A percentile compares a stretch with the other conserved stretches of the same genome.
Evolutionary conservation across 441 rosid species (phyloP).

Genomic region (Populus hybrid): DNA sequence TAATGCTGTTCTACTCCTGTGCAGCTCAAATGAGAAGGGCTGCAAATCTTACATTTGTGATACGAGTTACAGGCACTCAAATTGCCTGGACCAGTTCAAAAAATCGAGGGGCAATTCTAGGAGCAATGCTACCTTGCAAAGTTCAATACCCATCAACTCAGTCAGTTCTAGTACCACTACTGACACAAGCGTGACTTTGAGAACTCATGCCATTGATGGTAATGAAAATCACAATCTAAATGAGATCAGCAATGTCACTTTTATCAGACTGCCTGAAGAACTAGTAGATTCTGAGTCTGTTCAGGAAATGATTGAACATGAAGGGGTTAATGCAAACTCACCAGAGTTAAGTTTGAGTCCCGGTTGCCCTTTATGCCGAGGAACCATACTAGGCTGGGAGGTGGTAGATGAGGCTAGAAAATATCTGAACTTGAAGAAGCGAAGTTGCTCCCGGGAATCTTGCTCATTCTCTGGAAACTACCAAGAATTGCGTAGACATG

Average conservation of each 20-base stretch:
- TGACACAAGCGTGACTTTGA: conserved; percentile 36
- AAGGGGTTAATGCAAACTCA: conserved; percentile 36
- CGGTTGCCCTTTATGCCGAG: conserved; percentile 87
- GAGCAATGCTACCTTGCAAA: conserved; percentile 28
- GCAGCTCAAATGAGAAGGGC: conserved; percentile 70
- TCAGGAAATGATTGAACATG: conserved; percentile 39
- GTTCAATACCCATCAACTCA: conserved; percentile 31
- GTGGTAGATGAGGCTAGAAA: conserved; percentile 64
- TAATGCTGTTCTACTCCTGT: conserved; percentile 67
- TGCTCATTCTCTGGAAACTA: conserved; percentile 75
- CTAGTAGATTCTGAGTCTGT: conserved; percentile 38
- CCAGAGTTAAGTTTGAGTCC: conserved; percentile 32
- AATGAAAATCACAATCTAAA: conserved; percentile 28
- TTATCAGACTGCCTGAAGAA: conserved; percentile 28
- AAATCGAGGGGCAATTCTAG: conserved; percentile 44
- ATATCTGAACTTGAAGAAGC: conserved; percentile 68
- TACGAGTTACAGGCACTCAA: conserved; percentile 79
- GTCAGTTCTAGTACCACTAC: conserved; percentile 28
- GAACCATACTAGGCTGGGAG: conserved; percentile 72
- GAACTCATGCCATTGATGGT: conserved; percentile 29
- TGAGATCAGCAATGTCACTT: conserved; percentile 21
- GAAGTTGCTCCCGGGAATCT: conserved; percentile 85
- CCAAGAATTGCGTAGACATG: conserved; percentile 80
- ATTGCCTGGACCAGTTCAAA: conserved; percentile 70
- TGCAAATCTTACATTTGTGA: conserved; percentile 75